Evolutionary conservation across 192 early-diverging fungal species (phyloP), one percentile per base, ranked within the genome.

Genomic region (Coemansia sp.): DNA sequence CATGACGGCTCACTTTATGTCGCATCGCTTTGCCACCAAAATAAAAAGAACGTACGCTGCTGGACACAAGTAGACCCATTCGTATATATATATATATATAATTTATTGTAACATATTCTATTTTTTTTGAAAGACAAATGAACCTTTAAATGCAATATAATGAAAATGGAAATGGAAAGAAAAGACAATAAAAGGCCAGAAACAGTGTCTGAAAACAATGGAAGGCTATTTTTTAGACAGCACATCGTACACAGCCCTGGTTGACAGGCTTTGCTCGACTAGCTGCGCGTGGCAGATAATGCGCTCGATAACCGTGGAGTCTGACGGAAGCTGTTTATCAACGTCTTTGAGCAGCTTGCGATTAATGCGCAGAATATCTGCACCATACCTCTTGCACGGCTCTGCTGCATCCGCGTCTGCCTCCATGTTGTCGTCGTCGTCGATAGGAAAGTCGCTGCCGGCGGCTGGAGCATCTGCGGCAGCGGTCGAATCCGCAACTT

Each of bases 231-330:
- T 19, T 11, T 64, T 52, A 4, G 55, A 10, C 24, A 75, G 55
- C 50, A 29, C 22, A 9, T 52, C 30, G 25, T 66, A 69, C 20
- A 68, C 61, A 16, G 70, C 55, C 14, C 50, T 19, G 22, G 59
- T 52, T n/a, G 75, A 72, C 36, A 73, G 69, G 14, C 64, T 48
- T 1, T 59, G 52, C n/a, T 63, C 60, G 22, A 72, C 63, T 19
- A 73, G 56, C 39, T 60, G 70, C 29, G 75, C 66, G 61, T 78
- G 75, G 14, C 60, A 52, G 19, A 53, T 64, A 23, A 78, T 73
- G 25, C 71, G 75, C 64, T 78, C 75, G 6, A 78, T 48, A 1
- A 64, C 61, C 16, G 75, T 72, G 0, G 70, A 22, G 28, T 47
- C 42, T 16, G 63, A 56, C n/a, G 60, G 23, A 13, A 54, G 39